Percentiles rank a stretch among this genome's conserved stretches.
phyloP scores from a whole-genome alignment of 768 basidiomycete genomes.

The Phaeotremella skinneri region DNA sequence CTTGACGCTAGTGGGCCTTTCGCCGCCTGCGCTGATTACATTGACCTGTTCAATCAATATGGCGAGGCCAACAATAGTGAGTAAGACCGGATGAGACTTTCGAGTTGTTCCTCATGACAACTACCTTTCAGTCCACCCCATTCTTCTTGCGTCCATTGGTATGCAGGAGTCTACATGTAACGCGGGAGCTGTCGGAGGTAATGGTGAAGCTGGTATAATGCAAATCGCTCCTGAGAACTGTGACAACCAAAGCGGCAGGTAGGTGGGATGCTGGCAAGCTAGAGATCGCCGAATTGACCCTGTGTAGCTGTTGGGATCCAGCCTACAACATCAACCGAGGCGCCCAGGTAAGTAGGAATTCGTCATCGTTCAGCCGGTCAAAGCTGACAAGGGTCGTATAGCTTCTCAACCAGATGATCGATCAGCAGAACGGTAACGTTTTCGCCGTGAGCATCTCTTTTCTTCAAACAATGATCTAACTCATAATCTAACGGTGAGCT shows the following conservation, averaged over 20 bases:
- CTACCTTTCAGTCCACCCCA: slow-evolving; percentile 59
- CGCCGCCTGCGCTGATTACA: slow-evolving; percentile 43
- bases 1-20: slow-evolving; percentile 39
- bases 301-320: slow-evolving; percentile 49
- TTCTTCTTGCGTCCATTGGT: slow-evolving; percentile 78
- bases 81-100: slow-evolving; percentile 10
- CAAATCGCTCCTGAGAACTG: slow-evolving; percentile 80
- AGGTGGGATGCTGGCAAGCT: no score
- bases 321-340: slow-evolving; percentile 68
- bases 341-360: slow-evolving; percentile 47
- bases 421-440: slow-evolving; percentile 39
- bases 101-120: not conserved
- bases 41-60: slow-evolving; percentile 43
- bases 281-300: no score
- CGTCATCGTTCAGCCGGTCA: not conserved
- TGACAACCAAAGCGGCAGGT: slow-evolving; percentile 50
- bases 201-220: slow-evolving; percentile 82
- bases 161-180: slow-evolving; percentile 85
- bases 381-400: slow-evolving; percentile 7
- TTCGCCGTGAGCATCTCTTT: slow-evolving; percentile 22
- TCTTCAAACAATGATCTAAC: not conserved
- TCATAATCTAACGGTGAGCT: slow-evolving; percentile 57
- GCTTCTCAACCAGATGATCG: slow-evolving; percentile 35
- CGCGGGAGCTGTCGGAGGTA: slow-evolving; percentile 65
- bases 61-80: slow-evolving; percentile 38